phyloP scores from a whole-genome alignment of 148 eudicot genomes.

The Arbutus unedo region DNA sequence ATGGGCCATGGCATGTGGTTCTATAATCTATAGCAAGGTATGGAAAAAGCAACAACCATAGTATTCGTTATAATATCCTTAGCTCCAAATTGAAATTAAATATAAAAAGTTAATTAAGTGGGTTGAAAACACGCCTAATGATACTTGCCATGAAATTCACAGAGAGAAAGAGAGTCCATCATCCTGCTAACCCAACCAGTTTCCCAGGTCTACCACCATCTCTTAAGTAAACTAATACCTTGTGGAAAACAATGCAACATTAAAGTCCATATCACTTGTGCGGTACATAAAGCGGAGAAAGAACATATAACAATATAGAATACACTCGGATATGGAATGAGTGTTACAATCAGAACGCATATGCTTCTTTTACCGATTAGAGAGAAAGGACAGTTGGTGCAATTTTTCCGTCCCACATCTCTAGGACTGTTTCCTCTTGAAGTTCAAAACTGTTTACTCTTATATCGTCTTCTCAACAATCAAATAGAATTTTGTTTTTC shows the following conservation, averaged over 20 bases:
- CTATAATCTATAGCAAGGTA: background rate
- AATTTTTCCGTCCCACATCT: background rate
- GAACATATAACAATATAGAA: background rate
- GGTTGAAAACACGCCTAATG: constrained; percentile 9
- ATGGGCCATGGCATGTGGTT: background rate
- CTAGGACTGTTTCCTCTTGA: background rate
- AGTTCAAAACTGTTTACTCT: background rate
- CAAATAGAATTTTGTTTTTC: background rate
- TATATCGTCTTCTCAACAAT: background rate
- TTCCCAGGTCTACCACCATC: background rate
- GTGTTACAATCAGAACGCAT: background rate
- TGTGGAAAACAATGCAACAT: background rate
- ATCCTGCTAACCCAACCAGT: background rate
- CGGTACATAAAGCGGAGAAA: background rate
- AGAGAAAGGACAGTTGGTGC: background rate
- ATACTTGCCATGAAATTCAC: background rate
- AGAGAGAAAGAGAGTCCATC: background rate
- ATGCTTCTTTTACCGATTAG: background rate
- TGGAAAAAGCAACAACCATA: background rate
- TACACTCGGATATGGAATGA: background rate
- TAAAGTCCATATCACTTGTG: background rate
- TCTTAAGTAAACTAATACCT: background rate
- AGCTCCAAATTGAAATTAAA: background rate
- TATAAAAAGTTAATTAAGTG: background rate
- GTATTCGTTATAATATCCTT: background rate